Evolutionary conservation across 208 protist species (phyloP).

Genomic region (Balamuthia mandrillaris): DNA sequence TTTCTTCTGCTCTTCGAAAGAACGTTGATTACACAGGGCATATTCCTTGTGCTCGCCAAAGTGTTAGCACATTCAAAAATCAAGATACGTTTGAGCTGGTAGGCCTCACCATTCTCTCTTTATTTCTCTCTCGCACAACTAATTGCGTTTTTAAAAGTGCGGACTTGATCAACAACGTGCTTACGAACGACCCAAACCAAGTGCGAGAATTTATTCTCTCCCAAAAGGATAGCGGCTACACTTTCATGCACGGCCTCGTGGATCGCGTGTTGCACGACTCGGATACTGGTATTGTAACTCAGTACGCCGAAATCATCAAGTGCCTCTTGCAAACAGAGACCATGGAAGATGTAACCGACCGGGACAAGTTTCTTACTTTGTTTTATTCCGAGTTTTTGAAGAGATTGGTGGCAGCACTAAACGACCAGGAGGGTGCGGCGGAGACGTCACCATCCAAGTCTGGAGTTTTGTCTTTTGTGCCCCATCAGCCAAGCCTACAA

Average conservation of each 20-base stretch:
- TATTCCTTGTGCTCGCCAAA: slow-evolving; percentile 25
- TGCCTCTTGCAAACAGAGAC: slow-evolving; percentile 26
- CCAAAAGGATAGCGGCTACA: slow-evolving; percentile 27
- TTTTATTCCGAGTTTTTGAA: slow-evolving; percentile 53
- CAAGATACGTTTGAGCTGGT: slow-evolving; percentile 16
- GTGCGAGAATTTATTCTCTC: not conserved
- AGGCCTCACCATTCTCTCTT: not conserved
- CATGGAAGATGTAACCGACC: not conserved
- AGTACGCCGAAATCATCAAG: not conserved
- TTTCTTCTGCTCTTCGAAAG: not conserved
- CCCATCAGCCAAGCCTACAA: no score
- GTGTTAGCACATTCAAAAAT: not conserved
- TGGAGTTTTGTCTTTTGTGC: no score
- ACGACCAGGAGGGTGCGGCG: not conserved
- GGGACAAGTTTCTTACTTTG: slow-evolving; percentile 52
- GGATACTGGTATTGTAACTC: not conserved
- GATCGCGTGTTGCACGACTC: slow-evolving; percentile 33
- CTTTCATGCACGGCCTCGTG: slow-evolving; percentile 23
- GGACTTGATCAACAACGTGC: slow-evolving; percentile 47
- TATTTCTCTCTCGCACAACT: no score
- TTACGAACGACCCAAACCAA: not conserved
- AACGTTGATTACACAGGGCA: not conserved
- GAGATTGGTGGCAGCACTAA: slow-evolving; percentile 9
- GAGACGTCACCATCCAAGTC: not conserved
- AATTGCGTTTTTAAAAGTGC: not conserved